Evolutionary conservation across 768 basidiomycete genomes (phyloP).

Genomic region (Tricholoma furcatifolium): DNA sequence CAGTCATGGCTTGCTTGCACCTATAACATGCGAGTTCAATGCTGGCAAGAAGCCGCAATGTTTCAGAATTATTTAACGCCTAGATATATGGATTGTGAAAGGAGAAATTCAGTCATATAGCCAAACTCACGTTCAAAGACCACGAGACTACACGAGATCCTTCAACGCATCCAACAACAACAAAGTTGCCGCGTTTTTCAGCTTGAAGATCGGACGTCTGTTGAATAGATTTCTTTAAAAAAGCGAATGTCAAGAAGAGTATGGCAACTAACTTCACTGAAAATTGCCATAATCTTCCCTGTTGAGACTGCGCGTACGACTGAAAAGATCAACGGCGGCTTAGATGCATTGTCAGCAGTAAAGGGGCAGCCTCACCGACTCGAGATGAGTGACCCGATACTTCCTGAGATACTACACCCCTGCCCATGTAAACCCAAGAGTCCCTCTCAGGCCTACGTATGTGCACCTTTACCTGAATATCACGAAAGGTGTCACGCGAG

Average conservation of each 20-base stretch:
- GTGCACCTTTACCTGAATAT: conserved; percentile 84
- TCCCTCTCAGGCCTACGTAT: conserved; percentile 77
- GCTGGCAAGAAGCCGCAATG: conserved; percentile 75
- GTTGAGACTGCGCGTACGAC: conserved; percentile 65
- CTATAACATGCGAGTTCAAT: conserved; percentile 84
- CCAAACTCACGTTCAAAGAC: conserved; percentile 70
- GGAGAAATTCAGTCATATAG: conserved; percentile 1
- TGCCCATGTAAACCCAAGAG: conserved; percentile 79
- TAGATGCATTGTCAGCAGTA: background rate
- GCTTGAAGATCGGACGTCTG: conserved; percentile 75
- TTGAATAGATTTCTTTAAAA: background rate
- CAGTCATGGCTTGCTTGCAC: conserved; percentile 64
- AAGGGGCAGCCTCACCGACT: conserved; percentile 56
- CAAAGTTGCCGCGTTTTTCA: conserved; percentile 85
- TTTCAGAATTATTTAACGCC: conserved; percentile 84
- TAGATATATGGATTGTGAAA: conserved; percentile 26
- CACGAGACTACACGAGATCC: conserved; percentile 74
- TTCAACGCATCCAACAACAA: conserved; percentile 80
- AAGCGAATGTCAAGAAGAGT: background rate
- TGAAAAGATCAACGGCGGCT: conserved; percentile 22
- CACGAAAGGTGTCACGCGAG: conserved; percentile 62
- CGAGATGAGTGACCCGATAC: conserved; percentile 73
- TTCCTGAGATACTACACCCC: conserved; percentile 76
- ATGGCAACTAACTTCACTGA: conserved; percentile 57
- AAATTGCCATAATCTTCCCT: conserved; percentile 67